Percentiles rank a stretch among this genome's conserved stretches.
Conservation (phyloP, 306 rosid genomes). For the Castanopsis chinensis region DNA sequence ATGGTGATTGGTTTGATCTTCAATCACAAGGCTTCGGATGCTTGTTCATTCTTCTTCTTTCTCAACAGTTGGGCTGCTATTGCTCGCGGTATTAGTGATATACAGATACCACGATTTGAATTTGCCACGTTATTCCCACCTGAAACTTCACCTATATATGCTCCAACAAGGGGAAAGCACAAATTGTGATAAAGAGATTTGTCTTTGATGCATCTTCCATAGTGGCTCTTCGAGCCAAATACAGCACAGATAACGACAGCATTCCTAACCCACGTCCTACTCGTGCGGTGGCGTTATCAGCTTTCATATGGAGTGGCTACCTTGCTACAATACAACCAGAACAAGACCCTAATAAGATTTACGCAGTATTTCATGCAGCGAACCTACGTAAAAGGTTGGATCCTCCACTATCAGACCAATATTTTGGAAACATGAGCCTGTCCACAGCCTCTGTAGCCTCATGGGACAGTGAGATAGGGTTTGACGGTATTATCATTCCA, state of each 20-base stretch:
- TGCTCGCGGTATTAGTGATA: neutral
- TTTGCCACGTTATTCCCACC: constrained; percentile 13
- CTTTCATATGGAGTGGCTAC: constrained; percentile 11
- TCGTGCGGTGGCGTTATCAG: neutral
- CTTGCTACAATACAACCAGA: neutral
- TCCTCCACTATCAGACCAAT: neutral
- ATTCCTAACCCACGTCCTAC: neutral
- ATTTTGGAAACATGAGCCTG: neutral
- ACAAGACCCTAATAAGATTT: neutral
- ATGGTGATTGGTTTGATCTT: constrained; percentile 21
- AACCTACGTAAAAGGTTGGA: constrained; percentile 3
- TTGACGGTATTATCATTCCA: neutral
- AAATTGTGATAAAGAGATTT: constrained; percentile 13
- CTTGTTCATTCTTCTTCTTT: constrained; percentile 23
- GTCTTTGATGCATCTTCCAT: constrained; percentile 5
- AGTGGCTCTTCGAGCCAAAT: neutral
- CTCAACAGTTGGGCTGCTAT: constrained; percentile 26
- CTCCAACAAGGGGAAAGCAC: neutral
- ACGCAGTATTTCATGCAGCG: neutral
- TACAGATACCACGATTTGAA: constrained; percentile 4
- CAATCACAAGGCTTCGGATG: constrained; percentile 33
- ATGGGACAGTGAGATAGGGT: neutral
- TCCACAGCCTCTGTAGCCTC: neutral
- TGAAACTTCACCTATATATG: neutral
- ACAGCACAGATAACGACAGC: neutral